A percentile compares a stretch with the other conserved stretches of the same genome.
phyloP scores from a whole-genome alignment of 768 basidiomycete genomes.

The Leccinum olivaceopallidum region DNA sequence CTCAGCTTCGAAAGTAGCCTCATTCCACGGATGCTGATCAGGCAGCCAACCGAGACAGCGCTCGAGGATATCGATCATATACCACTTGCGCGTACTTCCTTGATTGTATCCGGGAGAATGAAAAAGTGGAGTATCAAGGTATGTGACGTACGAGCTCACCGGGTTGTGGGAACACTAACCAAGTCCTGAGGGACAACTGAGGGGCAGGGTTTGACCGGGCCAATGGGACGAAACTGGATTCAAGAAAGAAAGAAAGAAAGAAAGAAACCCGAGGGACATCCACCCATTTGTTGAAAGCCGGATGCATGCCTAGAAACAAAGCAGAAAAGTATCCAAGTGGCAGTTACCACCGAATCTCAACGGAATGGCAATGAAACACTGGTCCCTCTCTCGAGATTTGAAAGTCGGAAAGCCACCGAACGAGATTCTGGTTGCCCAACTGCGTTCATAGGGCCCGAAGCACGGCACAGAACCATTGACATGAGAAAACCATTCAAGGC shows the following conservation, averaged over 20 bases:
- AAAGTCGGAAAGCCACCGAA: neutral
- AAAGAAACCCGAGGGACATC: slow-evolving; percentile 9
- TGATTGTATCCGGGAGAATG: slow-evolving; percentile 1
- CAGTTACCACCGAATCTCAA: neutral
- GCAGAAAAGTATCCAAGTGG: slow-evolving; percentile 6
- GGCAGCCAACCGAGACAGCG: neutral
- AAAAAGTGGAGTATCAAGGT: neutral
- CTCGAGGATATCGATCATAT: neutral
- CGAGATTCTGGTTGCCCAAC: neutral
- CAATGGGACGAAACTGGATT: no score
- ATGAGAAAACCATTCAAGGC: neutral
- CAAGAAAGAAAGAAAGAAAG: no score
- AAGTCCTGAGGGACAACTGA: no score
- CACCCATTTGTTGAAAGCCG: slow-evolving; percentile 1
- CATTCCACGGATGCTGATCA: neutral
- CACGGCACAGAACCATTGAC: neutral
- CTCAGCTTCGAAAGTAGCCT: slow-evolving; percentile 8
- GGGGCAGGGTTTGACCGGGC: no score
- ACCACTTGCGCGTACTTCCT: slow-evolving; percentile 9
- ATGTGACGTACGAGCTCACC: no score
- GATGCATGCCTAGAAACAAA: slow-evolving; percentile 14
- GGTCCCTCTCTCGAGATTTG: neutral
- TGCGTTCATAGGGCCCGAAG: neutral
- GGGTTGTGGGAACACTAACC: no score
- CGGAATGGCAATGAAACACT: neutral